Conservation (phyloP, 768 basidiomycete genomes). For the Exidia glandulosa region DNA sequence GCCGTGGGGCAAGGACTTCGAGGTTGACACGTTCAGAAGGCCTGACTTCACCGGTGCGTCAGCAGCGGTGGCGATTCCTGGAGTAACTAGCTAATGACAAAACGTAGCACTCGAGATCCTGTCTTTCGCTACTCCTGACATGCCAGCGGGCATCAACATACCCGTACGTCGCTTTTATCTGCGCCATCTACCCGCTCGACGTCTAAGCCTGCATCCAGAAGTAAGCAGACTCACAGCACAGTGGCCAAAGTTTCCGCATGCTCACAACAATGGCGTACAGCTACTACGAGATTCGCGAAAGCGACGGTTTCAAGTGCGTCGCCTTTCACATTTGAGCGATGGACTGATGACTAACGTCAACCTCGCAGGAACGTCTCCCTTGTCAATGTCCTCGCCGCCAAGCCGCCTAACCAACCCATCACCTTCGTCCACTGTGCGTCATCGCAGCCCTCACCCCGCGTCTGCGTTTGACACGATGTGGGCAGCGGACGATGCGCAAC, state of each 20-base stretch:
- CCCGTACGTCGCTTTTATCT: slow-evolving; percentile 2
- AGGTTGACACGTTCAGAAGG: slow-evolving; percentile 57
- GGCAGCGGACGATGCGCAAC: slow-evolving; percentile 53
- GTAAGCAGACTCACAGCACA: slow-evolving; percentile 33
- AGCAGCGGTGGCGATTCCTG: neutral
- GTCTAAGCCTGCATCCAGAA: too few relatives aligned
- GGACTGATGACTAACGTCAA: too few relatives aligned
- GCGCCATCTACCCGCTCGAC: too few relatives aligned
- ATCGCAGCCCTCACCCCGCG: too few relatives aligned
- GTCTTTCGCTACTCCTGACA: slow-evolving; percentile 71
- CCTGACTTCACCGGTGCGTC: slow-evolving; percentile 51
- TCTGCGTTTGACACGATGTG: neutral
- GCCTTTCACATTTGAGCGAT: too few relatives aligned
- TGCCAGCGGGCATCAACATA: slow-evolving; percentile 72
- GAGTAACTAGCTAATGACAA: neutral
- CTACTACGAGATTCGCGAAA: slow-evolving; percentile 76
- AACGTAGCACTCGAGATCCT: slow-evolving; percentile 67
- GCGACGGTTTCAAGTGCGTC: slow-evolving; percentile 80
- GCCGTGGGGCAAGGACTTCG: slow-evolving; percentile 26
- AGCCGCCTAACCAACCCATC: slow-evolving; percentile 46
- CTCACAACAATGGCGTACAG: slow-evolving; percentile 31
- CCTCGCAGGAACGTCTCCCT: slow-evolving; percentile 83
- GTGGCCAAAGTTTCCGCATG: neutral
- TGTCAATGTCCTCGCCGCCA: slow-evolving; percentile 81
- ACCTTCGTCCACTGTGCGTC: neutral